Evolutionary conservation across 164 flowering plant genomes (phyloP), one percentile per base, ranked within the genome.

Genomic region (Protea cynaroides): DNA sequence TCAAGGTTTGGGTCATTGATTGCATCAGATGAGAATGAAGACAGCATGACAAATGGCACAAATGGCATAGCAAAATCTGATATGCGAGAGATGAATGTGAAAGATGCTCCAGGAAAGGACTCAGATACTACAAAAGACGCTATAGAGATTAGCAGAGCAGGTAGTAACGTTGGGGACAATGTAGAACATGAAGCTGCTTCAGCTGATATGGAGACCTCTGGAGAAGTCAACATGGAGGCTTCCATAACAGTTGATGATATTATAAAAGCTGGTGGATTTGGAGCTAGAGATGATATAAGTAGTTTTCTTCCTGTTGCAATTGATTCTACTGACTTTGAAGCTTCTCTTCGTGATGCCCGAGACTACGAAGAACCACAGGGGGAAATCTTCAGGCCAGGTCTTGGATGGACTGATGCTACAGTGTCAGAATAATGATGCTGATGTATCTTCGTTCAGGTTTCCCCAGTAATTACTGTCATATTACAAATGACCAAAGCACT

Each of bases 241-340:
- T 25, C 72, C 36, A 63, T 81, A 37, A 66, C 71, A 38, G 21
- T 79, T 53, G 87, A 83, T 58, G 87, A 81, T 64, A 76, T 76
- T 53, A 22, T 73, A 25, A 65, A 65, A 57, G 74, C 74, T 67
- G 76, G 76, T 19, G 74, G 76, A 22, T 70, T 73, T 61, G 79
- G 79, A 17, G 72, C 74, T 50, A 84, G 83, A 67, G 98, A 94
- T 78, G 93, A 84, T 61, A 76, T 89, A 49, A 71, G 83, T 68
- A 83, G 86, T 72, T 77, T 87, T 60, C 96, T 93, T 78, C 97
- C 98, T 56, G 88, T 84, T 74, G 96, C 96, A 58, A 79, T 88
- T 64, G 96, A 87, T 69, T 78, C 80, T 38, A 89, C 96, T 65
- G 98, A 92, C 68, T 88, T 92, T 76, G 95, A 92, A 74, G 88